Conservation (phyloP, 129 eudicot genomes). For the Heracleum sosnowskyi region DNA sequence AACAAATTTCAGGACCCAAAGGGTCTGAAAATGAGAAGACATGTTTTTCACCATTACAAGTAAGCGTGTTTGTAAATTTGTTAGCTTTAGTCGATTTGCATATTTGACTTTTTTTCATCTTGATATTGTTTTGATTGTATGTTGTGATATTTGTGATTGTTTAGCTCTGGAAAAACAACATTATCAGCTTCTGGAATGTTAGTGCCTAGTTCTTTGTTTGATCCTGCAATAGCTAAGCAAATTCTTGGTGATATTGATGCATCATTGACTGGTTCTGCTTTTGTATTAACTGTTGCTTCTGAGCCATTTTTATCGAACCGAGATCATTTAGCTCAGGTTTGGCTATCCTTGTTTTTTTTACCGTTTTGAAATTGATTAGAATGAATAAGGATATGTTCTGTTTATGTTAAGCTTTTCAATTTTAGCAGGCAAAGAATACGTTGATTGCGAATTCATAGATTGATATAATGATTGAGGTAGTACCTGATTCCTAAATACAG, state of each 20-base stretch:
- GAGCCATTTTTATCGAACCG: constrained; percentile 72
- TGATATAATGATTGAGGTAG: constrained; percentile 83
- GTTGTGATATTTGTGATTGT: constrained; percentile 4
- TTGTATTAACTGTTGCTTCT: constrained; percentile 88
- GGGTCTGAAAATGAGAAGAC: constrained; percentile 88
- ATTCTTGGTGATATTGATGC: constrained; percentile 10
- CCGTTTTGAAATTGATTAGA: background rate
- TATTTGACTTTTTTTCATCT: background rate
- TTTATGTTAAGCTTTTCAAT: background rate
- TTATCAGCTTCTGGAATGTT: constrained; percentile 91
- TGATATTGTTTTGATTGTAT: background rate
- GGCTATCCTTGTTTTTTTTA: background rate
- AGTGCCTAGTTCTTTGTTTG: constrained; percentile 41
- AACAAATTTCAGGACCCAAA: constrained; percentile 70
- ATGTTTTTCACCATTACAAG: constrained; percentile 86
- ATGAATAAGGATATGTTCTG: background rate
- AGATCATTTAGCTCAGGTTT: constrained; percentile 44
- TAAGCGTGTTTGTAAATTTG: constrained; percentile 19
- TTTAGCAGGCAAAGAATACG: constrained; percentile 51
- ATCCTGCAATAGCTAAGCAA: constrained; percentile 23
- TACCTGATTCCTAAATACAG: background rate
- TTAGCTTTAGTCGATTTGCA: background rate
- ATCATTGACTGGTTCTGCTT: constrained; percentile 16
- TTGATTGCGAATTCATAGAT: constrained; percentile 63
- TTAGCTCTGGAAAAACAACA: constrained; percentile 85